Evolutionary conservation across 352 stramenopile genomes (phyloP).

Genomic region (Thraustochytrium sp.): DNA sequence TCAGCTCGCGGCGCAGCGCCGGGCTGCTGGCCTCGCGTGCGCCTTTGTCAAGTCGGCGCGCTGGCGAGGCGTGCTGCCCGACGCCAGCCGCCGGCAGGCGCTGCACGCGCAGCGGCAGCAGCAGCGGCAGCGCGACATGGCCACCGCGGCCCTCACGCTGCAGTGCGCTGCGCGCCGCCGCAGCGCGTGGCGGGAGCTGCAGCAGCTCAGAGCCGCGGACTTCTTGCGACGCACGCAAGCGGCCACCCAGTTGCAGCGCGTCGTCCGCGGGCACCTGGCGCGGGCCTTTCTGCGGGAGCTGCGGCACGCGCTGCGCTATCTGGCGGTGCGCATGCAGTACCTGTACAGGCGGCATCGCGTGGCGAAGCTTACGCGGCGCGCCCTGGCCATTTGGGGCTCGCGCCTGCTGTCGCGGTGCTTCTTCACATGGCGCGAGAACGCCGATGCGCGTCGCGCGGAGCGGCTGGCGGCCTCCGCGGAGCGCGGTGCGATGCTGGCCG

Average conservation of each 20-base stretch:
- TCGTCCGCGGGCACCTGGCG: background rate
- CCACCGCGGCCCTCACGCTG: background rate
- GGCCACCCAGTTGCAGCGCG: background rate
- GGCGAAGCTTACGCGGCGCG: background rate
- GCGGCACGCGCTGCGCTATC: background rate
- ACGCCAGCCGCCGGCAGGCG: background rate
- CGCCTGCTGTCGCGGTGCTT: background rate
- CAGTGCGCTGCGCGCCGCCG: background rate
- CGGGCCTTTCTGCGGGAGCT: background rate
- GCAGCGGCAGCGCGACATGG: background rate
- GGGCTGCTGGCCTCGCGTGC: background rate
- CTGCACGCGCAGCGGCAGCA: background rate
- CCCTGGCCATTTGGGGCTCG: background rate
- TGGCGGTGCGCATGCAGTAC: slow-evolving; percentile 20
- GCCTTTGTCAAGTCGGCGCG: background rate
- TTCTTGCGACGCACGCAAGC: background rate
- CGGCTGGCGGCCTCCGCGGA: background rate
- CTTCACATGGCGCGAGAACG: background rate
- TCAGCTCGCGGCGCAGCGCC: background rate
- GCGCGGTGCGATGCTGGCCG: background rate
- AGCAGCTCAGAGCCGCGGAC: background rate
- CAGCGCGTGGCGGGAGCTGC: background rate
- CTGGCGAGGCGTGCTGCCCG: background rate
- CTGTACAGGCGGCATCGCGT: background rate
- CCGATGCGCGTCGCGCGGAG: background rate